A percentile compares a stretch with the other conserved stretches of the same genome.
Evolutionary conservation across 1,139 yeast genomes (phyloP).

Genomic region (Magnusiomyces ingens): DNA sequence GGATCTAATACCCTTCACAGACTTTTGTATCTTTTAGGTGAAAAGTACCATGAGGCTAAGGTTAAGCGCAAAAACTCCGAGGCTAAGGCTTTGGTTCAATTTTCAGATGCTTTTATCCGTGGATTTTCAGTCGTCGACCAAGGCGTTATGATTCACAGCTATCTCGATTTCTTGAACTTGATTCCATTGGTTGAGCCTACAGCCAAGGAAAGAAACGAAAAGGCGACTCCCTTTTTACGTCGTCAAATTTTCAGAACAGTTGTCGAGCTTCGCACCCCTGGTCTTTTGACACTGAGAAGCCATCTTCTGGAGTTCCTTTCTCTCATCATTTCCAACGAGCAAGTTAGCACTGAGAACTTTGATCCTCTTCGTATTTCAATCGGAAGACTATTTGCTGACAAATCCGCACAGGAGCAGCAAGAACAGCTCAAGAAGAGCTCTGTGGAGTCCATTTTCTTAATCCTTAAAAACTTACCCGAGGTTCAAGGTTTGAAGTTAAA

Average conservation of each 20-base stretch:
- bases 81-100: slow-evolving; percentile 60
- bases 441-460: slow-evolving; percentile 19
- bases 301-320: slow-evolving; percentile 44
- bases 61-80: slow-evolving; percentile 56
- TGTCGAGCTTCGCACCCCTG: slow-evolving; percentile 44
- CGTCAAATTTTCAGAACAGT: slow-evolving; percentile 63
- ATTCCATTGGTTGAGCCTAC: slow-evolving; percentile 27
- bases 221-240: slow-evolving; percentile 34
- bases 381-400: slow-evolving; percentile 15
- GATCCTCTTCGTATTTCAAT: slow-evolving; percentile 28
- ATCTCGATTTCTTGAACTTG: slow-evolving; percentile 35
- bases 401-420: slow-evolving; percentile 14
- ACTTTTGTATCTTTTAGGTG: slow-evolving; percentile 71
- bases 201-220: slow-evolving; percentile 32
- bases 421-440: slow-evolving; percentile 17
- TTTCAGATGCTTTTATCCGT: slow-evolving; percentile 60
- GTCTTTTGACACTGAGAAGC: slow-evolving; percentile 44
- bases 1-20: slow-evolving; percentile 61
- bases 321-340: slow-evolving; percentile 26
- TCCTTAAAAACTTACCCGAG: slow-evolving; percentile 16
- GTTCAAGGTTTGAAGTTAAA: slow-evolving; percentile 6
- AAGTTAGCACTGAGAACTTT: slow-evolving; percentile 23
- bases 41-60: slow-evolving; percentile 55
- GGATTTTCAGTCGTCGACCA: slow-evolving; percentile 65
- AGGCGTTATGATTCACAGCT: slow-evolving; percentile 51